phyloP scores from a whole-genome alignment of 352 stramenopile species.

The Pythium pyrilobum region DNA sequence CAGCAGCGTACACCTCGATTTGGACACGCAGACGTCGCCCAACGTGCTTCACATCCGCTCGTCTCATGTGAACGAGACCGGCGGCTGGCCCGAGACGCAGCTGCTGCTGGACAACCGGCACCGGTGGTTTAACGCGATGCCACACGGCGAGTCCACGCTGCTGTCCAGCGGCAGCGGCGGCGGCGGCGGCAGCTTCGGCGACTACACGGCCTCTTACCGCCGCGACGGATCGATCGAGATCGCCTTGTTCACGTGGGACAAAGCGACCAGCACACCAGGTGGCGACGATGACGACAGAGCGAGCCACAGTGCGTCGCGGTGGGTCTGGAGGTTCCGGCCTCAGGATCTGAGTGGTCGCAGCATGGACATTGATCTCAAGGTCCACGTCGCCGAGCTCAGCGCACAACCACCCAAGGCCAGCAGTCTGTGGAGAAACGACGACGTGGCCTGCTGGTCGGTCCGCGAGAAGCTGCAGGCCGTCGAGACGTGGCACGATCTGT shows the following conservation, averaged over 20 bases:
- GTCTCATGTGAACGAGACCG: not conserved
- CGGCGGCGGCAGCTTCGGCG: not conserved
- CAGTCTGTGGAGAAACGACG: too few relatives aligned
- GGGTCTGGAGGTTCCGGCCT: not conserved
- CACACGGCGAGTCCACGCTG: slow-evolving; percentile 4
- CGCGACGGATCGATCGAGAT: slow-evolving; percentile 5
- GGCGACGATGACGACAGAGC: not conserved
- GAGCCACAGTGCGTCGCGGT: not conserved
- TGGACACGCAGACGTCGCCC: not conserved
- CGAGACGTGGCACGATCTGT: too few relatives aligned
- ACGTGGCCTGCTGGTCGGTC: too few relatives aligned
- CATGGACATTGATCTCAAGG: not conserved
- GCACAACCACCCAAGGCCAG: too few relatives aligned
- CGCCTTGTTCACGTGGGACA: slow-evolving; percentile 5
- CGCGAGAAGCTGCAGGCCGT: too few relatives aligned
- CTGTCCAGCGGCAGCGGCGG: not conserved
- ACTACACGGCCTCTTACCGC: slow-evolving; percentile 1
- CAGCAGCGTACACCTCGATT: not conserved
- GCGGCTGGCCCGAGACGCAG: not conserved
- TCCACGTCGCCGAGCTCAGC: not conserved
- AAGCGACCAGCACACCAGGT: not conserved
- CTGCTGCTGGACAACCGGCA: slow-evolving; percentile 10
- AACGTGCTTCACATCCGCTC: not conserved
- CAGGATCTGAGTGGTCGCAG: not conserved
- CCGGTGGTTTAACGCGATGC: slow-evolving; percentile 1